Base-by-base conservation (phyloP, 495 filamentous ascomycete species). In the Hyaloscypha hepaticicola region DNA sequence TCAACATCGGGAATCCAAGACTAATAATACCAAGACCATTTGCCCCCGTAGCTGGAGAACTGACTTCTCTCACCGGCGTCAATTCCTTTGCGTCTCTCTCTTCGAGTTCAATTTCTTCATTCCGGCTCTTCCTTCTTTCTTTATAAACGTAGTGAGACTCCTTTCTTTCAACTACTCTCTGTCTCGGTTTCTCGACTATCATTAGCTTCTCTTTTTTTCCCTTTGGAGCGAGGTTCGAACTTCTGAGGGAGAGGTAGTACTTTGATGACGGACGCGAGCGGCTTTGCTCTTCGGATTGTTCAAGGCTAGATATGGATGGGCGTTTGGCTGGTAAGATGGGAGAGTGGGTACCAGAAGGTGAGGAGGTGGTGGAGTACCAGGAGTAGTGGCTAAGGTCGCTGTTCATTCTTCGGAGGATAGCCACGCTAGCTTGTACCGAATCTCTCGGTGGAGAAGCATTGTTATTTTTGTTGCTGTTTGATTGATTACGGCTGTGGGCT, bases 401-500 rank as follows among this genome's bases (percentile, higher is more conserved):
- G 26, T 66, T 66, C 64, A 66, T 66, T 5, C 64, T 45, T 5
- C 61, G 53, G 0, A 64, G 55, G 22, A 64, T 22, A 14, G 31
- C 16, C 21, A 68, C 55, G 24, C 29, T 52, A 0, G 55, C n/a
- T 22, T 49, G 45, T 1, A 64, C 26, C 1, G 66, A 64, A 4
- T 53, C 26, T 24, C 60, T 26, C 25, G 21, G 21, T 19, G 38
- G 38, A 16, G 38, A 45, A 16, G 6, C 12, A 16, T 45, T 19
- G 16, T 45, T 19, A 45, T 45, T 14, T 9, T 19, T 45, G 1
- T 45, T 12, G 0, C 7, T 6, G 31, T n/a, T n/a, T n/a, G 31
- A 33, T 4, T 45, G 14, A 16, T 45, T 45, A 19, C 38, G 38
- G 4, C 4, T 45, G 38, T 45, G 53, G 22, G 8, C 11, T 52